Base-by-base conservation (phyloP, 2,329 filamentous ascomycete genomes). In the Ceratocystis variospora region DNA sequence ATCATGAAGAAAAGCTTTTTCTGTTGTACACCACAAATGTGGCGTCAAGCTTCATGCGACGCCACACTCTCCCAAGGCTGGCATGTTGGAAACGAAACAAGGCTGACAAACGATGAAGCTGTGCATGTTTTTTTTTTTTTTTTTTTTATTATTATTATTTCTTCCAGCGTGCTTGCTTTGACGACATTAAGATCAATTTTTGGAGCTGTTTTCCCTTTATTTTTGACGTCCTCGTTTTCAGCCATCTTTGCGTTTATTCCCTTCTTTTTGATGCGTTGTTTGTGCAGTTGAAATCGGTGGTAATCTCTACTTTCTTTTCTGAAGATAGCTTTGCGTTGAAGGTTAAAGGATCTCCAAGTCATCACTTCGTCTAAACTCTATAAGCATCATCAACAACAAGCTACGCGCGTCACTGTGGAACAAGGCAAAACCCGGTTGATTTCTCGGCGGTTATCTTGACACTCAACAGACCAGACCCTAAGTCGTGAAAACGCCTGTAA, bases 31-130 rank as follows among this genome's bases (percentile, higher is more conserved):
- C 5, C 25, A 41, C 12, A 12, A 41, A 4, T 12, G 37, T 41
- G 37, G 37, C 25, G 25, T 2, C 10, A 41, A 41, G 37, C 37
- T 41, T 41, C 10, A 12, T 12, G 25, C 7, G 55, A 37, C 55
- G 55, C 55, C 55, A 59, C 55, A 59, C 15, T 1, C 1, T 17
- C 5, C 28, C 25, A 59, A 59, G 55, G 55, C 55, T 59, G 55
- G 53, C 25, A 31, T 1, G 5, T 2, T 8, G 15, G 25, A 59
- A 31, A 59, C 55, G 22, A 22, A 22, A 22, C 22, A 5, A 59
- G 55, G 55, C 55, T 59, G 55, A 59, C 55, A n/a, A 59, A 59
- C 7, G 55, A 12, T 19, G 31, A 59, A 59, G 55, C 55, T 62
- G 3, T 45, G 12, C 22, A 45, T 10, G 25, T 48, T 62, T 62